Evolutionary conservation across 2,329 filamentous ascomycete genomes (phyloP).

Genomic region (Diaporthe ilicicola): DNA sequence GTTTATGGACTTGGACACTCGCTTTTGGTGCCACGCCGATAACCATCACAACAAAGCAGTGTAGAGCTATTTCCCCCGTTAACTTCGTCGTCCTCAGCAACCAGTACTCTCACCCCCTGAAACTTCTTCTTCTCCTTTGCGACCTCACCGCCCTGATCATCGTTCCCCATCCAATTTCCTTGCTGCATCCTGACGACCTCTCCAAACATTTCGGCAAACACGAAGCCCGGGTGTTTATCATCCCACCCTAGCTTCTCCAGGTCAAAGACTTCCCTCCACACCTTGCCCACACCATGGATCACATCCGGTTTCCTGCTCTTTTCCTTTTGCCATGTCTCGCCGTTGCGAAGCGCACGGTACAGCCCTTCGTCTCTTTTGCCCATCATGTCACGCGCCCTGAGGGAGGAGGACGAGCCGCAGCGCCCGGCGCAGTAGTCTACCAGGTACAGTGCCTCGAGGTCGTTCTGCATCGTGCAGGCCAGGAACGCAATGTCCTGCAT

Average conservation of each 20-base stretch:
- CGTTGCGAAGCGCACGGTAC: conserved; percentile 37
- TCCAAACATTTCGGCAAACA: conserved; percentile 42
- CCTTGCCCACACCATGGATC: conserved; percentile 41
- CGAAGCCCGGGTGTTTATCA: conserved; percentile 40
- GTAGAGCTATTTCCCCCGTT: not conserved
- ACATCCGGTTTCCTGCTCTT: conserved; percentile 39
- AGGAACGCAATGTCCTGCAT: conserved; percentile 33
- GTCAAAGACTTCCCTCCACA: conserved; percentile 45
- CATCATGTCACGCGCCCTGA: conserved; percentile 30
- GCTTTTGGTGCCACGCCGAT: not conserved
- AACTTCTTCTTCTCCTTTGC: conserved; percentile 37
- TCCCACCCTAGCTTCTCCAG: conserved; percentile 44
- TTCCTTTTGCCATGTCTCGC: conserved; percentile 29
- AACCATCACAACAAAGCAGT: not conserved
- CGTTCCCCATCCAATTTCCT: conserved; percentile 36
- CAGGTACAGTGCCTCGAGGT: conserved; percentile 35
- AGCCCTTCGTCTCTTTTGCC: conserved; percentile 32
- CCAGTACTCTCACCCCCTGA: conserved; percentile 28
- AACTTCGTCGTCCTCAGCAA: conserved; percentile 25
- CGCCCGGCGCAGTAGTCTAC: conserved; percentile 31
- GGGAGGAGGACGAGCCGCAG: not conserved
- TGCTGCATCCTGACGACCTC: conserved; percentile 44
- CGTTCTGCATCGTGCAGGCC: conserved; percentile 33
- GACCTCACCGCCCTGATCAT: conserved; percentile 36
- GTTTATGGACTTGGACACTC: not conserved